Evolutionary conservation across 768 basidiomycete genomes (phyloP).

Genomic region (Amanita subjunquillea): DNA sequence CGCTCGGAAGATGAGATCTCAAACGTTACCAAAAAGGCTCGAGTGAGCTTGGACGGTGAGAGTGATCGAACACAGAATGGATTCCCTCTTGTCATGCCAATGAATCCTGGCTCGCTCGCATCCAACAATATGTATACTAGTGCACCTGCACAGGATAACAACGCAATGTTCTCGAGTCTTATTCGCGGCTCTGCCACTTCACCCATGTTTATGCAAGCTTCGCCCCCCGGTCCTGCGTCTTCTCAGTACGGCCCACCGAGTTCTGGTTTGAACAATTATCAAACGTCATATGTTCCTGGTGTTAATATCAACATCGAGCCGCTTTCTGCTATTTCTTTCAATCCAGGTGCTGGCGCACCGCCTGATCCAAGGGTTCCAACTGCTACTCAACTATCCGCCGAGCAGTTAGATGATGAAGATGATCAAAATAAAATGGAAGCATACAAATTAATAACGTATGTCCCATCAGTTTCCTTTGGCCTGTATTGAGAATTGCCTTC

Average conservation of each 20-base stretch:
- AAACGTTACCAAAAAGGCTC: conserved; percentile 30
- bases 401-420: conserved; percentile 48
- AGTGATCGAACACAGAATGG: conserved; percentile 26
- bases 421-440: conserved; percentile 74
- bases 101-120: conserved; percentile 27
- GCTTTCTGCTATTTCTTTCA: conserved; percentile 41
- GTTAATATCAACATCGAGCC: conserved; percentile 51
- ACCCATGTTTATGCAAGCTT: conserved; percentile 49
- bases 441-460: conserved; percentile 72
- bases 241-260: conserved; percentile 30
- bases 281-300: conserved; percentile 41
- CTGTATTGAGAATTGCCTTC: neutral
- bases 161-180: conserved; percentile 49
- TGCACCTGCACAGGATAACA: conserved; percentile 33
- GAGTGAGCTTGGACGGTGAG: conserved; percentile 32
- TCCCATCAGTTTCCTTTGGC: conserved; percentile 5
- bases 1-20: conserved; percentile 37
- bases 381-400: conserved; percentile 19
- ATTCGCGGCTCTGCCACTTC: conserved; percentile 44
- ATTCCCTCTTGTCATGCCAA: conserved; percentile 49
- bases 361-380: conserved; percentile 22
- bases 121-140: conserved; percentile 35
- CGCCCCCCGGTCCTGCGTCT: conserved; percentile 28
- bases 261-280: conserved; percentile 29
- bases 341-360: conserved; percentile 18